Conservation (phyloP, 331 rosid genomes). For the Acacia pycnantha region DNA sequence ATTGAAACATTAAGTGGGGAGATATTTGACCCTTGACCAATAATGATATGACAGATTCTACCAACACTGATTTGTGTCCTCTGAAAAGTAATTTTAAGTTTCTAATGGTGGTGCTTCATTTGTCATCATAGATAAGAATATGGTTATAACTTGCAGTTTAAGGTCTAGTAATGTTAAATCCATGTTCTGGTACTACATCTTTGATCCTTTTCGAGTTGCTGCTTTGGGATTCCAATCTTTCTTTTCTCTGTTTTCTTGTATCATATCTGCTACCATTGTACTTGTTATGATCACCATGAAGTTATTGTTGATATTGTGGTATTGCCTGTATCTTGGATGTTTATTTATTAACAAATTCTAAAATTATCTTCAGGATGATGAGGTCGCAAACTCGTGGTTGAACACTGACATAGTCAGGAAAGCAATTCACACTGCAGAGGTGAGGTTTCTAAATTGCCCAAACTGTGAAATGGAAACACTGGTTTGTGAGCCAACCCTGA, state of each 20-base stretch:
- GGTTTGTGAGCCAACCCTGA: background rate
- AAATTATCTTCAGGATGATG: slow-evolving; percentile 52
- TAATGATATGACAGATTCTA: background rate
- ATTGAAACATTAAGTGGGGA: background rate
- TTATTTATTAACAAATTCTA: background rate
- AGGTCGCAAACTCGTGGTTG: slow-evolving; percentile 77
- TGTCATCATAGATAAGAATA: background rate
- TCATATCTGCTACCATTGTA: slow-evolving; percentile 4
- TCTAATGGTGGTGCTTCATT: background rate
- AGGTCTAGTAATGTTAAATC: background rate
- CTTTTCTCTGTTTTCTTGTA: background rate
- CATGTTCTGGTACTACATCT: background rate
- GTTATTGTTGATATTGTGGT: background rate
- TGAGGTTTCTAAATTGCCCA: slow-evolving; percentile 29
- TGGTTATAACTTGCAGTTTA: background rate
- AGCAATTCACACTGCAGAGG: slow-evolving; percentile 71
- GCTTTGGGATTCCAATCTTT: background rate
- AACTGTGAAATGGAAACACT: background rate
- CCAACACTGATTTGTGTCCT: background rate
- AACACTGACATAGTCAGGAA: slow-evolving; percentile 70
- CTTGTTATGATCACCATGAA: background rate
- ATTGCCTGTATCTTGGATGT: background rate
- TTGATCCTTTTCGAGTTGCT: background rate
- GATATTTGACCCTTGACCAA: background rate
- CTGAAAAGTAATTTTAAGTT: slow-evolving; percentile 11